These are phyloP conservation scores for Diplodia mutila DNA, from an alignment of 2,329 filamentous ascomycete species.

Conservation along the genomic window DNA sequence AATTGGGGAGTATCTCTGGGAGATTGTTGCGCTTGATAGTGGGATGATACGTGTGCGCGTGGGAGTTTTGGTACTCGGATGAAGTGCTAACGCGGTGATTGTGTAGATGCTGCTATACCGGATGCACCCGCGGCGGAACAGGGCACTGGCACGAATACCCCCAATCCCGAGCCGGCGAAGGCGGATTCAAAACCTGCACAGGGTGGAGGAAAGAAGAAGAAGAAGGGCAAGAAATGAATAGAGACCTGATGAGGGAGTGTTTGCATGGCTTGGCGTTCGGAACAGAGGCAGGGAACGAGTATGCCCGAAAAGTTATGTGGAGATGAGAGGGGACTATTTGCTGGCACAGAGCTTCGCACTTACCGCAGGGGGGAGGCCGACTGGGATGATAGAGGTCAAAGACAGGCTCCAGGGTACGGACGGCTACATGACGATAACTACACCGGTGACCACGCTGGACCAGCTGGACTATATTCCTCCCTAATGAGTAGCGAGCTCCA, in stretches of 20 bases:
- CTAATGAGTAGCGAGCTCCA: neutral
- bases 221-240: conserved; percentile 56
- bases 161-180: conserved; percentile 36
- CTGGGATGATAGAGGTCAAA: neutral
- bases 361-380: too few relatives aligned
- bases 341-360: neutral
- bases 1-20: neutral
- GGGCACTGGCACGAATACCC: conserved; percentile 37
- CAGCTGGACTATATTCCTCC: neutral
- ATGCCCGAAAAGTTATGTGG: neutral
- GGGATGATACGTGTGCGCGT: neutral
- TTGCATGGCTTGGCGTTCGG: conserved; percentile 5
- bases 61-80: neutral
- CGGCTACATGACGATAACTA: neutral
- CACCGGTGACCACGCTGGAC: neutral
- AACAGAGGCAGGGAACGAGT: neutral
- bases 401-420: neutral
- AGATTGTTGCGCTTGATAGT: neutral
- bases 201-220: conserved; percentile 52
- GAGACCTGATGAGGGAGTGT: neutral
- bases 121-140: conserved; percentile 38
- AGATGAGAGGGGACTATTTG: neutral
- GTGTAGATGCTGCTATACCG: conserved; percentile 38
- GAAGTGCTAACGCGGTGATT: conserved; percentile 13
- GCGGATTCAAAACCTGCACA: conserved; percentile 24